Percentiles rank a stretch among this genome's conserved stretches.
These are phyloP conservation scores for Cymbomonas tetramitiformis DNA, from an alignment of 139 green algal genomes.

Conservation along the genomic window DNA sequence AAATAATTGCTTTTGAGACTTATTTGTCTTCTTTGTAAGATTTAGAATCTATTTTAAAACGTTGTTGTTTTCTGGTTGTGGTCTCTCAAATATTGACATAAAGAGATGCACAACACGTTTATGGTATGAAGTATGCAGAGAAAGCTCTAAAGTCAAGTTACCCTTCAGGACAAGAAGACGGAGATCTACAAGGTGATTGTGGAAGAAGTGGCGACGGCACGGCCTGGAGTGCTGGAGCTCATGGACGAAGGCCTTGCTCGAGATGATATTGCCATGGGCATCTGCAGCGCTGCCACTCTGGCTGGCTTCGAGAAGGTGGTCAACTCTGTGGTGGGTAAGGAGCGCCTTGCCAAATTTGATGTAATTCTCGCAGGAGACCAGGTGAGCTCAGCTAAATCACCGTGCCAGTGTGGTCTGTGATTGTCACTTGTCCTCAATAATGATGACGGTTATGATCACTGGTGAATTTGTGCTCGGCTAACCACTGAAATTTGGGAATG, in stretches of 20 bases:
- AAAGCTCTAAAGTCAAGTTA: background rate
- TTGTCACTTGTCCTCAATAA: too few species aligned
- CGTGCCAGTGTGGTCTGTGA: too few species aligned
- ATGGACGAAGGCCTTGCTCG: constrained; percentile 25
- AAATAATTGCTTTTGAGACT: too few species aligned
- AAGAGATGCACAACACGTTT: too few species aligned
- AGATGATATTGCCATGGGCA: constrained; percentile 10
- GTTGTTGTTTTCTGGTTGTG: too few species aligned
- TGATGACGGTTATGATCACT: too few species aligned
- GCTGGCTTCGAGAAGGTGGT: constrained; percentile 19
- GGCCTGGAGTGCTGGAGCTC: constrained; percentile 15
- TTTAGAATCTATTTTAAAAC: too few species aligned
- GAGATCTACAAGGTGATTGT: constrained; percentile 43
- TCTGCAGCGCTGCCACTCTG: constrained; percentile 20
- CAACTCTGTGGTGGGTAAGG: constrained; percentile 16
- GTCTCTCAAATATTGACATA: too few species aligned
- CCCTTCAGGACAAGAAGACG: constrained; percentile 48
- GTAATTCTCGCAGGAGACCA: constrained; percentile 25
- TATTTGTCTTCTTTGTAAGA: too few species aligned
- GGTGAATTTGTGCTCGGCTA: too few species aligned
- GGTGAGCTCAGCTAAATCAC: too few species aligned
- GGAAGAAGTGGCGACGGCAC: constrained; percentile 11
- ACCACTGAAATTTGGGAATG: too few species aligned
- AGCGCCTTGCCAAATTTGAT: constrained; percentile 20
- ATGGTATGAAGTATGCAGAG: constrained; percentile 31